These are phyloP conservation scores for Chaetothyriales sp. DNA, from an alignment of 2,329 filamentous ascomycete genomes.

Conservation along the genomic window DNA sequence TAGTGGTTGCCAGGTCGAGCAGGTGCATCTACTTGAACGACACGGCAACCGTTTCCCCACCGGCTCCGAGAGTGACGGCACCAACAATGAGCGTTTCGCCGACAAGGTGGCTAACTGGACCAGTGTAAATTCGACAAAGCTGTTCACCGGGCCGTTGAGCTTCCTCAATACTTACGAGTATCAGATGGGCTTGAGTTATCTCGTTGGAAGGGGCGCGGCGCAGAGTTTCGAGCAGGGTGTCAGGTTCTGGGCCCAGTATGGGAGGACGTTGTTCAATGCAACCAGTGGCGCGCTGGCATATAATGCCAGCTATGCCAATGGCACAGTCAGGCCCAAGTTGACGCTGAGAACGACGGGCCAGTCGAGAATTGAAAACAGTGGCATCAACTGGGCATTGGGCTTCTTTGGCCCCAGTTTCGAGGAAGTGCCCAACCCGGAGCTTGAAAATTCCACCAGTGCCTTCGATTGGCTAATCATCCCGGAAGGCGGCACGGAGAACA, in stretches of 20 bases:
- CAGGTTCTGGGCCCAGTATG: constrained; percentile 42
- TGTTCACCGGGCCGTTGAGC: constrained; percentile 35
- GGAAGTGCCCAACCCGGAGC: constrained; percentile 21
- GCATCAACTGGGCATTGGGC: constrained; percentile 39
- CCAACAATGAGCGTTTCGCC: constrained; percentile 36
- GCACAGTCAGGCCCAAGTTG: constrained; percentile 35
- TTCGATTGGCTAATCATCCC: constrained; percentile 37
- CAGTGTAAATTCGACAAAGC: constrained; percentile 21
- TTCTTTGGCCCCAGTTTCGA: constrained; percentile 39
- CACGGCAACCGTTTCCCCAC: constrained; percentile 43
- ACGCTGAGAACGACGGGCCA: constrained; percentile 42
- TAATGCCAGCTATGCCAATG: constrained; percentile 32
- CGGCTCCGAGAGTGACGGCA: constrained; percentile 34
- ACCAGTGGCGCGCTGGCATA: constrained; percentile 36
- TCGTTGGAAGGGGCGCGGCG: constrained; percentile 38
- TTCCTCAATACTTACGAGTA: constrained; percentile 44
- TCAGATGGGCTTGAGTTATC: constrained; percentile 29
- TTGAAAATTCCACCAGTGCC: constrained; percentile 29
- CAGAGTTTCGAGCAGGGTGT: constrained; percentile 39
- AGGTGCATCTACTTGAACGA: constrained; percentile 41
- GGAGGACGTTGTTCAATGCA: constrained; percentile 40
- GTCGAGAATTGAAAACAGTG: constrained; percentile 41
- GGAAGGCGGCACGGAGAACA: constrained; percentile 38
- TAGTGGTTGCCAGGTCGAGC: constrained; percentile 42
- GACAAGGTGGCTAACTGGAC: constrained; percentile 37